Evolutionary conservation across 2,329 filamentous ascomycete genomes (phyloP).

Genomic region (Byssochlamys sp.): DNA sequence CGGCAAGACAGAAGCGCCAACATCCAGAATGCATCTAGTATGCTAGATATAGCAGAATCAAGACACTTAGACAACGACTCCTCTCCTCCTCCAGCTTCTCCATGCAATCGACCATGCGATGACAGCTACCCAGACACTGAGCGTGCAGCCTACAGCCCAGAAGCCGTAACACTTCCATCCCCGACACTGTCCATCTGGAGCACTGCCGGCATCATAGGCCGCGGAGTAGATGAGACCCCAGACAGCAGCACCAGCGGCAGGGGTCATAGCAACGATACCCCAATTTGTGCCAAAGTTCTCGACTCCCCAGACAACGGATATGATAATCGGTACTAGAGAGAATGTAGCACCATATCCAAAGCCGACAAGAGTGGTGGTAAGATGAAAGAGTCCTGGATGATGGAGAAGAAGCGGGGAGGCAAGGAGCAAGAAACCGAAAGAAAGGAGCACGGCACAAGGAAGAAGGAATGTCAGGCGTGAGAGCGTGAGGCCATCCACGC

Average conservation of each 20-base stretch:
- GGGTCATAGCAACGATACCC: constrained; percentile 87
- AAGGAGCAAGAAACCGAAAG: constrained; percentile 65
- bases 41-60: not conserved
- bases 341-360: constrained; percentile 90
- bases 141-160: constrained; percentile 65
- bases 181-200: constrained; percentile 57
- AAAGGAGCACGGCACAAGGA: constrained; percentile 62
- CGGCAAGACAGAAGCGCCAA: not conserved
- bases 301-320: constrained; percentile 95
- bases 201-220: constrained; percentile 31
- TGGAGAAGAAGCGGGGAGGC: constrained; percentile 71
- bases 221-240: constrained; percentile 82
- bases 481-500: constrained; percentile 43
- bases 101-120: constrained; percentile 67
- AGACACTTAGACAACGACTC: constrained; percentile 52
- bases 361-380: constrained; percentile 74
- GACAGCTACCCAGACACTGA: constrained; percentile 69
- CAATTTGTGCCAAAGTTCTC: constrained; percentile 98
- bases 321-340: constrained; percentile 77
- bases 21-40: not conserved
- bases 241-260: constrained; percentile 74
- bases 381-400: constrained; percentile 70
- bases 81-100: constrained; percentile 72
- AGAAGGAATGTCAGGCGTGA: constrained; percentile 75
- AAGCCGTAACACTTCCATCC: constrained; percentile 77